Conservation (phyloP, 768 basidiomycete species). For the Boletus subcaerulescens region DNA sequence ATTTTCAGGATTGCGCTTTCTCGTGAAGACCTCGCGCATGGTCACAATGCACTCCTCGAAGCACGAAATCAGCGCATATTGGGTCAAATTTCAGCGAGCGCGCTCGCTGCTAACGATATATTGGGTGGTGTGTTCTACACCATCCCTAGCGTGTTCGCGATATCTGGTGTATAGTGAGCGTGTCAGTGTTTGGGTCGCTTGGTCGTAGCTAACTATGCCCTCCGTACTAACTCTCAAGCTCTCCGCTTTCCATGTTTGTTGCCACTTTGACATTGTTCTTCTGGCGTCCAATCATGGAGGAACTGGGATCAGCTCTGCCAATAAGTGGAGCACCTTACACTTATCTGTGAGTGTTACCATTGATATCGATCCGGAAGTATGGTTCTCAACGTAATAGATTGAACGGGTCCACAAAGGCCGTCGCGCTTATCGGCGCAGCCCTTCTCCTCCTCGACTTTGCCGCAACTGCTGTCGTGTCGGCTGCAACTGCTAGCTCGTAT, state of each 20-base stretch:
- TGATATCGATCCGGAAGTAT: neutral
- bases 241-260: slow-evolving; percentile 64
- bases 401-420: slow-evolving; percentile 58
- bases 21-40: slow-evolving; percentile 36
- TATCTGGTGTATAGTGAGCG: slow-evolving; percentile 61
- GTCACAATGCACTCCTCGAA: slow-evolving; percentile 33
- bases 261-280: slow-evolving; percentile 62
- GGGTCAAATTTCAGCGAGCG: slow-evolving; percentile 63
- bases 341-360: slow-evolving; percentile 47
- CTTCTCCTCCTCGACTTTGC: slow-evolving; percentile 70
- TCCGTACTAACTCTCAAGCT: slow-evolving; percentile 39
- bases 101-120: slow-evolving; percentile 65
- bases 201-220: neutral
- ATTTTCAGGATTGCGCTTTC: slow-evolving; percentile 45
- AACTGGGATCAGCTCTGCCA: slow-evolving; percentile 65
- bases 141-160: slow-evolving; percentile 59
- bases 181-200: neutral
- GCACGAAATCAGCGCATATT: slow-evolving; percentile 41
- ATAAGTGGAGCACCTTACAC: slow-evolving; percentile 71
- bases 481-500: slow-evolving; percentile 68
- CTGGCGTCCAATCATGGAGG: slow-evolving; percentile 75
- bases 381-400: slow-evolving; percentile 37
- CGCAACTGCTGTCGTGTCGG: slow-evolving; percentile 67
- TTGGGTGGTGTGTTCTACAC: slow-evolving; percentile 70
- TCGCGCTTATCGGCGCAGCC: slow-evolving; percentile 63